Percentiles rank a stretch among this genome's conserved stretches.
Evolutionary conservation across 495 filamentous ascomycete genomes (phyloP).

Genomic region (Sabuloglossum arenarium): DNA sequence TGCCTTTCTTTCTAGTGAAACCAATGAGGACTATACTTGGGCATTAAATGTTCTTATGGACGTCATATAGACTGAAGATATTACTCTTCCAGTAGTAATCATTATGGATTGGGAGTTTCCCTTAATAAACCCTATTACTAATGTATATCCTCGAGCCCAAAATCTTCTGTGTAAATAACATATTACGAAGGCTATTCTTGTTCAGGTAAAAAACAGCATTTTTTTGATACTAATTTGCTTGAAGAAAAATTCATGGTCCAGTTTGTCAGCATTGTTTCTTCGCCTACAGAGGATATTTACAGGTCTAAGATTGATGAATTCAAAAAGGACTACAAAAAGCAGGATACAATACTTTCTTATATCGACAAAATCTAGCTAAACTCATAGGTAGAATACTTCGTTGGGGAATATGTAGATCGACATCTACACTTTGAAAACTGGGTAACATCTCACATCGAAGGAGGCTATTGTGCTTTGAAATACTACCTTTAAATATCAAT

Average conservation of each 20-base stretch:
- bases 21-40: background rate
- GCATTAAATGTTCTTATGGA: background rate
- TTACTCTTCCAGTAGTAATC: background rate
- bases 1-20: constrained; percentile 7
- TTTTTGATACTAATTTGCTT: background rate
- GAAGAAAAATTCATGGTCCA: background rate
- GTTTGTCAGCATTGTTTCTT: background rate
- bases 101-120: background rate
- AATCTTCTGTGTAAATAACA: background rate
- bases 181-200: background rate
- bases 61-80: background rate
- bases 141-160: background rate
- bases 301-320: background rate
- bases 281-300: background rate
- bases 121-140: background rate
- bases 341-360: background rate
- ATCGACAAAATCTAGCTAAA: background rate
- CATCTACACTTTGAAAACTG: background rate
- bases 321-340: background rate
- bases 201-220: background rate
- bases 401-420: background rate
- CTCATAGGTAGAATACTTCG: background rate
- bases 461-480: background rate
- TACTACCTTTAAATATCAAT: background rate
- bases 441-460: background rate